phyloP scores from a whole-genome alignment of 2,329 filamentous ascomycete genomes.

The Phialemonium atrogriseum region DNA sequence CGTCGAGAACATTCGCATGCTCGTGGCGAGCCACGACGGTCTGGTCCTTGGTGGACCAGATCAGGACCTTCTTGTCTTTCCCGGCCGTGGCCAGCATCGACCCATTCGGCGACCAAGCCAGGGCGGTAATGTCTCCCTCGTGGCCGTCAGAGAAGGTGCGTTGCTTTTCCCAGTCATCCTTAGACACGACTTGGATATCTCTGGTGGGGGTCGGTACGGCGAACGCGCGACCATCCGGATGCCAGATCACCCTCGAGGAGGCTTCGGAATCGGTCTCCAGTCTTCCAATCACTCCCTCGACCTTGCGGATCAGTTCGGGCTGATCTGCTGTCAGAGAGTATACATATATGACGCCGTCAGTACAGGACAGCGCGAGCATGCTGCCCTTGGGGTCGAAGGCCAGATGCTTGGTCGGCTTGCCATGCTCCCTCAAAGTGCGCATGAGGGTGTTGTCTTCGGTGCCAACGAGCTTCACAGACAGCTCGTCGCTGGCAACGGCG shows the following conservation, averaged over 20 bases:
- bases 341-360: slow-evolving; percentile 82
- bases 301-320: slow-evolving; percentile 71
- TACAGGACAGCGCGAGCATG: slow-evolving; percentile 72
- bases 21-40: slow-evolving; percentile 70
- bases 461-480: slow-evolving; percentile 83
- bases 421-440: slow-evolving; percentile 73
- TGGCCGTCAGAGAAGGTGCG: slow-evolving; percentile 72
- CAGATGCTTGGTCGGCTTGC: slow-evolving; percentile 82
- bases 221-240: slow-evolving; percentile 89
- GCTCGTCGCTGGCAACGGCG: slow-evolving; percentile 93
- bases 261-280: slow-evolving; percentile 70
- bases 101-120: slow-evolving; percentile 93
- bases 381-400: slow-evolving; percentile 76
- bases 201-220: slow-evolving; percentile 73
- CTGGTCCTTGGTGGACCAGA: slow-evolving; percentile 91
- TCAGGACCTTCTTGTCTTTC: slow-evolving; percentile 59
- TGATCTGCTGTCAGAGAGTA: slow-evolving; percentile 75
- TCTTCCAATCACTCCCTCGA: slow-evolving; percentile 77
- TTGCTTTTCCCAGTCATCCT: slow-evolving; percentile 82
- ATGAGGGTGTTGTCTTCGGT: slow-evolving; percentile 69
- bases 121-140: slow-evolving; percentile 72
- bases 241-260: slow-evolving; percentile 74
- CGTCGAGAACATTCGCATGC: slow-evolving; percentile 74
- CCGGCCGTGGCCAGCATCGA: slow-evolving; percentile 69
- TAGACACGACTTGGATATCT: slow-evolving; percentile 82